These are phyloP conservation scores for Torrubiella hemipterigena DNA, from an alignment of 2,329 filamentous ascomycete species.

Conservation along the genomic window DNA sequence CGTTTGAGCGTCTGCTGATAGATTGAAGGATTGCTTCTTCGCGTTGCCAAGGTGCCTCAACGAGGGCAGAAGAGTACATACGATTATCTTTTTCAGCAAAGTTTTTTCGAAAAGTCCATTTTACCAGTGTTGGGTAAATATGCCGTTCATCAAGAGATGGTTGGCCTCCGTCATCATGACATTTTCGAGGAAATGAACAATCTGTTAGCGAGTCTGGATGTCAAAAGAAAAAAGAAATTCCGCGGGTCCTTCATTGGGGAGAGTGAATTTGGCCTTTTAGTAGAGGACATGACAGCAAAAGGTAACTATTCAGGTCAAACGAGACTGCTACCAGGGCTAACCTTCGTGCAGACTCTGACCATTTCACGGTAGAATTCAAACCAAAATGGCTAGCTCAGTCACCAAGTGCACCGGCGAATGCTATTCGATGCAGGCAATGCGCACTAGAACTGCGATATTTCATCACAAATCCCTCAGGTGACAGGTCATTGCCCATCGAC, in stretches of 20 bases:
- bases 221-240: slow-evolving; percentile 30
- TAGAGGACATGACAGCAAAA: slow-evolving; percentile 55
- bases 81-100: slow-evolving; percentile 24
- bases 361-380: slow-evolving; percentile 57
- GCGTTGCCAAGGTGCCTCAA: slow-evolving; percentile 24
- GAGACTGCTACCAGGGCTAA: slow-evolving; percentile 4
- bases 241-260: slow-evolving; percentile 36
- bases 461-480: slow-evolving; percentile 17
- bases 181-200: slow-evolving; percentile 36
- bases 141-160: slow-evolving; percentile 24
- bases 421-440: slow-evolving; percentile 63
- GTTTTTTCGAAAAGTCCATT: slow-evolving; percentile 21
- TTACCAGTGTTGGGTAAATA: slow-evolving; percentile 20
- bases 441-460: slow-evolving; percentile 36
- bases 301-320: slow-evolving; percentile 11
- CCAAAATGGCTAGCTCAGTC: slow-evolving; percentile 77
- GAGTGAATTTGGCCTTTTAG: slow-evolving; percentile 53
- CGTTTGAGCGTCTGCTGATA: slow-evolving; percentile 9
- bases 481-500: slow-evolving; percentile 21
- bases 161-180: slow-evolving; percentile 21
- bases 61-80: slow-evolving; percentile 18
- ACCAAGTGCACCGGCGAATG: slow-evolving; percentile 50
- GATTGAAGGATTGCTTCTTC: slow-evolving; percentile 20
- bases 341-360: slow-evolving; percentile 13
- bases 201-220: slow-evolving; percentile 36